These are phyloP conservation scores for Zygosaccharomyces sapae DNA, from an alignment of 1,139 yeast genomes.

Conservation along the genomic window DNA sequence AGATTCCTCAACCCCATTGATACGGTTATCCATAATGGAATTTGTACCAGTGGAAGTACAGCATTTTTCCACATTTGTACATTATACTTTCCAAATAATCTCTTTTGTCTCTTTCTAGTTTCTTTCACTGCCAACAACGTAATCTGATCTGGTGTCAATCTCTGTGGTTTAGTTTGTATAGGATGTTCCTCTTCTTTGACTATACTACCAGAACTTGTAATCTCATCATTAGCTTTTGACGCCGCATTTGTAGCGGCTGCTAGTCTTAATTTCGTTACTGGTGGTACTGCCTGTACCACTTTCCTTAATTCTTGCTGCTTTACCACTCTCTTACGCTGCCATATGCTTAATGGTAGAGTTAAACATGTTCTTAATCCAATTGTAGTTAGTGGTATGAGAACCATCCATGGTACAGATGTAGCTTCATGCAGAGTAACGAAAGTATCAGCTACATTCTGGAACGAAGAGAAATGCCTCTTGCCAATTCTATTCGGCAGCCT, in stretches of 20 bases:
- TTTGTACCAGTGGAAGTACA: constrained; percentile 69
- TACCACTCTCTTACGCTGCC: constrained; percentile 64
- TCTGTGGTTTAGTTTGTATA: constrained; percentile 38
- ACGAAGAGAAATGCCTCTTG: constrained; percentile 16
- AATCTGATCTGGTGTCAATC: constrained; percentile 73
- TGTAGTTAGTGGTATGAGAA: constrained; percentile 71
- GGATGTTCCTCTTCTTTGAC: constrained; percentile 7
- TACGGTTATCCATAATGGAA: constrained; percentile 84
- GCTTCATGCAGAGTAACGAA: constrained; percentile 43
- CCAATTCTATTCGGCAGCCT: constrained; percentile 3
- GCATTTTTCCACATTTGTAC: constrained; percentile 82
- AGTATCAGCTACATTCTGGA: constrained; percentile 27
- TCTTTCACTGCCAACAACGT: constrained; percentile 71
- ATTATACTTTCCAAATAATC: constrained; percentile 56
- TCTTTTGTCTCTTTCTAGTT: constrained; percentile 66
- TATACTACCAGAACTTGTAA: constrained; percentile 17
- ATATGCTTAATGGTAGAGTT: constrained; percentile 74
- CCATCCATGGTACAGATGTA: constrained; percentile 79
- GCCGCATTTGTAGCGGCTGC: constrained; percentile 46
- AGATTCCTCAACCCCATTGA: constrained; percentile 71
- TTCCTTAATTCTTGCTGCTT: constrained; percentile 70
- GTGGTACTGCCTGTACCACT: constrained; percentile 66
- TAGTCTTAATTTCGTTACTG: constrained; percentile 65
- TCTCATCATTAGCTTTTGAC: constrained; percentile 7
- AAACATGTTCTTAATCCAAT: constrained; percentile 57